Evolutionary conservation across 2,329 filamentous ascomycete species (phyloP), one percentile per base, ranked within the genome.

Genomic region (Aspergillus bombycis): DNA sequence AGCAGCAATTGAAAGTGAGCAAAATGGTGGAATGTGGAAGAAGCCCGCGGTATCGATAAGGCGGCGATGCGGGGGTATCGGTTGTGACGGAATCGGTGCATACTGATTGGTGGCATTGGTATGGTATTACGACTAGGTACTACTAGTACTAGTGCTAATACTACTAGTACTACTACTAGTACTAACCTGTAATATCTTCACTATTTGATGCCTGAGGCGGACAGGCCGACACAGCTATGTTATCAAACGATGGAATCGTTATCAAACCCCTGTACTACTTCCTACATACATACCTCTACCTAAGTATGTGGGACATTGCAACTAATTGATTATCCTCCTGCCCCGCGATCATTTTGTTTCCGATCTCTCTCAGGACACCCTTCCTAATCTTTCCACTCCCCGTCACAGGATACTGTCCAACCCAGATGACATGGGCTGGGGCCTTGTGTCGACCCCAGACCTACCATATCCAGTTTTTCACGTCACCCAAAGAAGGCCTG

Each of bases 401-500:
- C 10, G 88, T 90, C 74, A 89, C 78, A 7, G 88, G 88, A 38
- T 88, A 87, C 83, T 19, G 77, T 0, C 90, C 91, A 14, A 93
- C 80, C 89, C 90, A 92, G 72, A 92, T 92, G 26, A 92, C 74
- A 73, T 92, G 85, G 3, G 84, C 79, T 0, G 91, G 90, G 2
- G 88, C 85, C 65, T 90, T 90, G 71, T 89, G 87, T 38, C 82
- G 79, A 1, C 87, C 87, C 9, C 90, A 80, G 60, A 79, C 81
- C 65, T 83, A 76, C 55, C 84, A 80, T 1, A 88, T 85, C 87
- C 87, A 90, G 21, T 19, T 10, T 38, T 55, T 26, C 32, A 55
- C 52, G 16, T 55, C 52, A 16, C 26, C 12, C 32, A 55, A 23
- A 23, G 52, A 55, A 38, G 52, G 52, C 21, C 52, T 34, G 4